A percentile compares a stretch with the other conserved stretches of the same genome.
phyloP scores from a whole-genome alignment of 306 rosid species.

The Crotalaria pallida region DNA sequence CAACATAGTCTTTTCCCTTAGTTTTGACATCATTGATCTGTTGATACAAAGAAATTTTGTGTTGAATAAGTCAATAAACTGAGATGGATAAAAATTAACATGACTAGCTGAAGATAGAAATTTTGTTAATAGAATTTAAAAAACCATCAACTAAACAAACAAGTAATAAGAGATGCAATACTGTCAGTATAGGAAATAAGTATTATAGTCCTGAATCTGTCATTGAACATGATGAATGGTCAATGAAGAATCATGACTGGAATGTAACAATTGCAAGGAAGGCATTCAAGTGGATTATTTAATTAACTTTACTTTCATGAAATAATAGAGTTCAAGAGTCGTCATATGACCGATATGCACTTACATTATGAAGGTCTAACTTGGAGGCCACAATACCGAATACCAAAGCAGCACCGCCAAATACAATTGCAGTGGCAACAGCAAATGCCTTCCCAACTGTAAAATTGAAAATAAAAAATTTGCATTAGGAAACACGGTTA shows the following conservation, averaged over 20 bases:
- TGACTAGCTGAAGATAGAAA: neutral
- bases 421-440: constrained; percentile 62
- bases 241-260: neutral
- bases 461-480: constrained; percentile 17
- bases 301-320: neutral
- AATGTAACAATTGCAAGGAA: neutral
- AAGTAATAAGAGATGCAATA: neutral
- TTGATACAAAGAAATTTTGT: constrained; percentile 17
- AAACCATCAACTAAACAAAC: neutral
- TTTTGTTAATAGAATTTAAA: neutral
- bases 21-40: constrained; percentile 59
- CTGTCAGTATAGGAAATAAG: neutral
- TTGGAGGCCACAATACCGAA: constrained; percentile 60
- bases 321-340: neutral
- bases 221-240: constrained; percentile 14
- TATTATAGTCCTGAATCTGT: constrained; percentile 1
- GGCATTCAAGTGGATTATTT: neutral
- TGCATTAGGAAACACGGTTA: constrained; percentile 13
- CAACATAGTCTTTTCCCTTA: constrained; percentile 54
- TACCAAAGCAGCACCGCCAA: constrained; percentile 69
- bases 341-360: constrained; percentile 23
- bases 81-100: neutral
- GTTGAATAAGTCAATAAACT: constrained; percentile 10
- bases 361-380: constrained; percentile 62
- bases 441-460: constrained; percentile 85